These are phyloP conservation scores for Globomyces pollinis-pini DNA, from an alignment of 192 early-diverging fungal species.

Conservation along the genomic window DNA sequence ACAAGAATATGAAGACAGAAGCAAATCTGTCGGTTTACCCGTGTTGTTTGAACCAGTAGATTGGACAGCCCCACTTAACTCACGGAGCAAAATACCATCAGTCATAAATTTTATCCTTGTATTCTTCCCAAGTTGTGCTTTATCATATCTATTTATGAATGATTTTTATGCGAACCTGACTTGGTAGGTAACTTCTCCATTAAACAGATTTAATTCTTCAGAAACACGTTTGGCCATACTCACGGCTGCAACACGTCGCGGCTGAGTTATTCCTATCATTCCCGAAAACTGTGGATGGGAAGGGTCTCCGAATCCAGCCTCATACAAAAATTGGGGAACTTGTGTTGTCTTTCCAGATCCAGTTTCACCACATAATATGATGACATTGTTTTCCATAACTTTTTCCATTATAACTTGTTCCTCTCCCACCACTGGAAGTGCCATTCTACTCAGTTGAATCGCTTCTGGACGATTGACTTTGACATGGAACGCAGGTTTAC, in stretches of 20 bases:
- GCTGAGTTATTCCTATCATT: conserved; percentile 96
- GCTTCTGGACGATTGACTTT: conserved; percentile 64
- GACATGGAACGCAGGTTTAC: conserved; percentile 37
- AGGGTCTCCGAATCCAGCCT: conserved; percentile 93
- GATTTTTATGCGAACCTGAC: conserved; percentile 61
- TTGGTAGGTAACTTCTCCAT: conserved; percentile 67
- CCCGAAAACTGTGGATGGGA: conserved; percentile 63
- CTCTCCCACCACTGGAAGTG: conserved; percentile 85
- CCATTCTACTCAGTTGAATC: conserved; percentile 66
- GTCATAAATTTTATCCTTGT: conserved; percentile 99
- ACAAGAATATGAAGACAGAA: conserved; percentile 87
- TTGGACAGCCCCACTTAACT: conserved; percentile 48
- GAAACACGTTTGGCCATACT: conserved; percentile 93
- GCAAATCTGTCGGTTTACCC: conserved; percentile 68
- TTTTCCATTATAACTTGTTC: conserved; percentile 99
- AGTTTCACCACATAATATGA: conserved; percentile 96
- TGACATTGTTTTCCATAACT: conserved; percentile 74
- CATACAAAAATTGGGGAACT: conserved; percentile 95
- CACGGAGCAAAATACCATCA: conserved; percentile 95
- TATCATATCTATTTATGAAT: conserved; percentile 56
- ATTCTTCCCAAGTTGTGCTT: conserved; percentile 50
- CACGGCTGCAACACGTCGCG: conserved; percentile 93
- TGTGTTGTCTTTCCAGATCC: conserved; percentile 34
- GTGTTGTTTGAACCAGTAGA: neutral
- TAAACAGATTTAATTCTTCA: conserved; percentile 73